A percentile compares a stretch with the other conserved stretches of the same genome.
Evolutionary conservation across 805 yeast genomes (phyloP).

Genomic region (Yarrowia alimentaria): DNA sequence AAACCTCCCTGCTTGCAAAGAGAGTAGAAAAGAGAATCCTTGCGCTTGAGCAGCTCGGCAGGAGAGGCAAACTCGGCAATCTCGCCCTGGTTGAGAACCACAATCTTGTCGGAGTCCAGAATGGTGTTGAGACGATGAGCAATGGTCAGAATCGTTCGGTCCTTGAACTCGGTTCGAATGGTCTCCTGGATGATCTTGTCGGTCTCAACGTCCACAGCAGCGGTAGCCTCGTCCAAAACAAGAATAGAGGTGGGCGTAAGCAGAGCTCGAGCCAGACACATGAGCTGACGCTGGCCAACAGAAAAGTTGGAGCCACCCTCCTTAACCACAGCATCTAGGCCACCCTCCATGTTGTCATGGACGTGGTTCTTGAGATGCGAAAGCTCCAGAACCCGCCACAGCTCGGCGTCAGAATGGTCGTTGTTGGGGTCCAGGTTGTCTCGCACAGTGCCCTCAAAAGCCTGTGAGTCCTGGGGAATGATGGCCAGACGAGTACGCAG

Average conservation of each 20-base stretch:
- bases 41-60: slow-evolving; percentile 56
- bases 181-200: slow-evolving; percentile 78
- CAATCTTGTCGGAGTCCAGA: slow-evolving; percentile 75
- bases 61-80: slow-evolving; percentile 80
- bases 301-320: slow-evolving; percentile 88
- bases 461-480: slow-evolving; percentile 93
- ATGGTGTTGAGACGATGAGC: slow-evolving; percentile 89
- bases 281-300: slow-evolving; percentile 81
- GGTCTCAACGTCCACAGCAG: slow-evolving; percentile 86
- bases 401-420: slow-evolving; percentile 63
- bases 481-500: slow-evolving; percentile 75
- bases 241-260: slow-evolving; percentile 71
- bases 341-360: slow-evolving; percentile 46
- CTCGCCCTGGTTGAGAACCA: slow-evolving; percentile 71
- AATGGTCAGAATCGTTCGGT: slow-evolving; percentile 79
- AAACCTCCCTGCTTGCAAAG: slow-evolving; percentile 75
- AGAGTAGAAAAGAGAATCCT: slow-evolving; percentile 67
- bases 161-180: slow-evolving; percentile 65
- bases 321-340: slow-evolving; percentile 55
- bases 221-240: slow-evolving; percentile 85
- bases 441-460: slow-evolving; percentile 80
- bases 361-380: slow-evolving; percentile 75
- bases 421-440: slow-evolving; percentile 84
- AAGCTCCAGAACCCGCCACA: slow-evolving; percentile 78
- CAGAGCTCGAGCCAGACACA: slow-evolving; percentile 81